Evolutionary conservation across 2,329 filamentous ascomycete genomes (phyloP).

Genomic region (Alternaria arbusti): DNA sequence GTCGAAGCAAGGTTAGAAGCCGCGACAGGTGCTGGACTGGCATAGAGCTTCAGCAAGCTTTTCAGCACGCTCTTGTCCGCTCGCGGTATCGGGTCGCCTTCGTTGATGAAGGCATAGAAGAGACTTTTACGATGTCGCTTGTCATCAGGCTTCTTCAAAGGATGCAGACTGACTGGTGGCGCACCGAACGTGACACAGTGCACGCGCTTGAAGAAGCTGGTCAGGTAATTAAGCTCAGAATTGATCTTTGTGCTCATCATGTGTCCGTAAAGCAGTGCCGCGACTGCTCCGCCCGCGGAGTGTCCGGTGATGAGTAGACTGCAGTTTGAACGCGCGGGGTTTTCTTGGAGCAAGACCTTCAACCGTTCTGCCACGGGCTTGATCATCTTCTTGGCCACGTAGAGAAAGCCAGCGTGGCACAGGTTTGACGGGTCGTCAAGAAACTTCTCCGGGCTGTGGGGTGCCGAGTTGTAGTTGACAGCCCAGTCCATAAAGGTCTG

Average conservation of each 20-base stretch:
- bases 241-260: constrained; percentile 70
- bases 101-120: constrained; percentile 82
- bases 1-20: constrained; percentile 18
- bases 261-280: constrained; percentile 78
- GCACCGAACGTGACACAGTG: constrained; percentile 89
- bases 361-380: constrained; percentile 73
- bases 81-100: constrained; percentile 80
- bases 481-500: constrained; percentile 85
- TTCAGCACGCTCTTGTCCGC: constrained; percentile 79
- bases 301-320: constrained; percentile 85
- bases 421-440: constrained; percentile 78
- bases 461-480: constrained; percentile 76
- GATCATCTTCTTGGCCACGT: constrained; percentile 77
- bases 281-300: constrained; percentile 84
- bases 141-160: constrained; percentile 64
- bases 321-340: constrained; percentile 68
- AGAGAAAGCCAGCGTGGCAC: constrained; percentile 81
- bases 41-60: constrained; percentile 74
- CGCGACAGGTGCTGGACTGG: constrained; percentile 61
- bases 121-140: constrained; percentile 65
- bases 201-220: constrained; percentile 74
- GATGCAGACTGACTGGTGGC: constrained; percentile 76
- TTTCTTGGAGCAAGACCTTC: constrained; percentile 72
- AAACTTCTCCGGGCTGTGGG: constrained; percentile 70
- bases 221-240: constrained; percentile 74